Conservation (phyloP, 805 yeast species). For the Monosporozyma siamensis region DNA sequence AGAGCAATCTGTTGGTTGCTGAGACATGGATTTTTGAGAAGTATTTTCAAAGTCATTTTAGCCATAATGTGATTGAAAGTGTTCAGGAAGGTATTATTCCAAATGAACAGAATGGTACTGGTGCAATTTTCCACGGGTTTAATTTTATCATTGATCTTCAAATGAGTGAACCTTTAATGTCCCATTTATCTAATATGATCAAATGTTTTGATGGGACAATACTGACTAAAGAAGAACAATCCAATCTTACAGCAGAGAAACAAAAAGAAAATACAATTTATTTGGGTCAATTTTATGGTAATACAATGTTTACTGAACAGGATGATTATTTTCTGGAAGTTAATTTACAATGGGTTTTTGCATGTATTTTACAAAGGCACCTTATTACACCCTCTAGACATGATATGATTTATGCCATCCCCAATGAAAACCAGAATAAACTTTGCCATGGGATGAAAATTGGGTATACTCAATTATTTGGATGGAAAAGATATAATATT, state of each 20-base stretch:
- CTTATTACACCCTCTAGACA: not conserved
- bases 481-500: conserved; percentile 70
- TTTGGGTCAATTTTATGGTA: not conserved
- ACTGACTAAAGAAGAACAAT: not conserved
- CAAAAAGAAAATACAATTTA: not conserved
- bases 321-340: not conserved
- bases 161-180: not conserved
- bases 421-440: not conserved
- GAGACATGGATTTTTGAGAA: conserved; percentile 31
- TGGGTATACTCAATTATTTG: conserved; percentile 64
- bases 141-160: not conserved
- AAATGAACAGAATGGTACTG: no score
- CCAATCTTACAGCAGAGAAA: not conserved
- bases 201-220: conserved; percentile 14
- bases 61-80: not conserved
- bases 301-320: not conserved
- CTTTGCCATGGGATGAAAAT: not conserved
- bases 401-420: not conserved
- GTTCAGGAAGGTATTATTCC: not conserved
- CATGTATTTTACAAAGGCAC: not conserved
- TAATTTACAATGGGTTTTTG: not conserved
- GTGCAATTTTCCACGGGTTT: not conserved
- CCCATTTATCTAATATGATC: not conserved
- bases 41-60: not conserved
- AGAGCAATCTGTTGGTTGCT: no score